A percentile compares a stretch with the other conserved stretches of the same genome.
Conservation (phyloP, 331 rosid genomes). For the Quercus tomentella region DNA sequence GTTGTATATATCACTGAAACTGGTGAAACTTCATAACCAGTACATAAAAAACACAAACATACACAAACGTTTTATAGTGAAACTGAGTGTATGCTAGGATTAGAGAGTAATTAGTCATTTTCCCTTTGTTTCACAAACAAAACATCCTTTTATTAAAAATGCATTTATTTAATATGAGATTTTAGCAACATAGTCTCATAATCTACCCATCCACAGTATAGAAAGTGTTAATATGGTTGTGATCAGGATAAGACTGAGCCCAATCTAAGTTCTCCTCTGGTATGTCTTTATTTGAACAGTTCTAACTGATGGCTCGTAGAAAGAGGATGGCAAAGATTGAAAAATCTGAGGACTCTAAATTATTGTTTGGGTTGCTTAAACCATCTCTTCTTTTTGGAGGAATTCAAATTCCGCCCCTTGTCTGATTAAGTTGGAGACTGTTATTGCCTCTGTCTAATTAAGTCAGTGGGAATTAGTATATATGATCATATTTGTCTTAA, state of each 20-base stretch:
- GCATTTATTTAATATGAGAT: neutral
- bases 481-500: too few species aligned
- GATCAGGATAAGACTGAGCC: neutral
- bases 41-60: neutral
- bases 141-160: neutral
- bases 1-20: neutral
- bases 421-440: too few species aligned
- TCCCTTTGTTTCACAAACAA: neutral
- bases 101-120: neutral
- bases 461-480: too few species aligned
- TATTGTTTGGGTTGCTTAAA: neutral
- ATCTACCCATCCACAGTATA: neutral
- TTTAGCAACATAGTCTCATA: neutral
- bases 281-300: neutral
- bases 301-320: neutral
- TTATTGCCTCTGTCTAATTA: too few species aligned
- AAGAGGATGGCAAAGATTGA: neutral
- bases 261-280: neutral
- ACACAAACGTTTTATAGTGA: neutral
- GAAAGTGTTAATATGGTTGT: neutral
- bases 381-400: too few species aligned
- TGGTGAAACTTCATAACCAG: neutral
- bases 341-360: neutral
- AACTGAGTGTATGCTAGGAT: neutral
- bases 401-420: too few species aligned